Conservation (phyloP, 305 asterid genomes). For the Fraxinus paxiana region DNA sequence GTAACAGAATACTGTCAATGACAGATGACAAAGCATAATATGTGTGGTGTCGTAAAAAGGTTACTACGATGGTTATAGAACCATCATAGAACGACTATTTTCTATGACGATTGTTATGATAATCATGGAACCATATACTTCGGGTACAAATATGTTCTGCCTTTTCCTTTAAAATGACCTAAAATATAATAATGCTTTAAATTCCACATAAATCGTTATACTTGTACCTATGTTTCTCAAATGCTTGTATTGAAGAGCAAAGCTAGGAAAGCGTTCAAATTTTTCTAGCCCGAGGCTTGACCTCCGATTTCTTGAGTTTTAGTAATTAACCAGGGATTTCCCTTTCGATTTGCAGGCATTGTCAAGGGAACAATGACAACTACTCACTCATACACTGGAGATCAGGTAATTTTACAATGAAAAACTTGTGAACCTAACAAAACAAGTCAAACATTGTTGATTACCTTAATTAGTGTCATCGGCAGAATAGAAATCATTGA, state of each 20-base stretch:
- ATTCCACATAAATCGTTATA: not conserved
- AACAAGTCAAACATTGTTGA: not conserved
- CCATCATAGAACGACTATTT: not conserved
- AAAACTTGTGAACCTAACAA: not conserved
- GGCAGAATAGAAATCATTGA: not conserved
- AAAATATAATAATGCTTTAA: not conserved
- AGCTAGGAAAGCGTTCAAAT: not conserved
- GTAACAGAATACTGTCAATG: not conserved
- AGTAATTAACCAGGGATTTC: not conserved
- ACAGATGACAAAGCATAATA: not conserved
- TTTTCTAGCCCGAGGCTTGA: not conserved
- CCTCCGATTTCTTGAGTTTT: not conserved
- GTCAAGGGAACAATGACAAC: slow-evolving; percentile 97
- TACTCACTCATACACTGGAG: slow-evolving; percentile 98
- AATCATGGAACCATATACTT: not conserved
- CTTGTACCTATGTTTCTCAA: not conserved
- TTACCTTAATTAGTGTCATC: not conserved
- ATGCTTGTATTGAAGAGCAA: not conserved
- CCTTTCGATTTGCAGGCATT: slow-evolving; percentile 53
- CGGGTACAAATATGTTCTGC: not conserved
- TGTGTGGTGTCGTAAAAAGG: not conserved
- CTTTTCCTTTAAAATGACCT: not conserved
- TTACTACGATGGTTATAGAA: not conserved
- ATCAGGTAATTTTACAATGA: slow-evolving; percentile 51
- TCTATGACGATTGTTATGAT: not conserved